phyloP scores from a whole-genome alignment of 768 basidiomycete genomes.

The Xerocomellus dryophilus region DNA sequence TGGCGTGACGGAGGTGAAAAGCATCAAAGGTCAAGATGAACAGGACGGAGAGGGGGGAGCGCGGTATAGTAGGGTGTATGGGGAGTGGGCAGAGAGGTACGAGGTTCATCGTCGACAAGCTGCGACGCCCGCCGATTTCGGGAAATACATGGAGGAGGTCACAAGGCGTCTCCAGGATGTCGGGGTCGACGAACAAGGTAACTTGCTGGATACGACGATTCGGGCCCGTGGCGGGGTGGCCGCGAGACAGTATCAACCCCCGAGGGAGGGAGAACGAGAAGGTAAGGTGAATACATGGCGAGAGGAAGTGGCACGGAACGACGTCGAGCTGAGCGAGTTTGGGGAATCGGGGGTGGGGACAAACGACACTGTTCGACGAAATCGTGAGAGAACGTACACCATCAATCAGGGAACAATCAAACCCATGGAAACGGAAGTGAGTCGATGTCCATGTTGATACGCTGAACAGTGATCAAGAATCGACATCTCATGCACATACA shows the following conservation, averaged over 20 bases:
- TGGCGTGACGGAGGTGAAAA: conserved; percentile 26
- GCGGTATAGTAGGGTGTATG: conserved; percentile 31
- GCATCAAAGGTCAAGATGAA: conserved; percentile 5
- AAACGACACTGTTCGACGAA: conserved; percentile 15
- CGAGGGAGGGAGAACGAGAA: conserved; percentile 17
- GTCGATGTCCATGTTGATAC: not conserved
- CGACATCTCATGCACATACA: not conserved
- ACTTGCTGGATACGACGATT: conserved; percentile 19
- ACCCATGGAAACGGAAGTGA: conserved; percentile 24
- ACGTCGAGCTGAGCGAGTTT: conserved; percentile 19
- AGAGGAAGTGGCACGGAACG: conserved; percentile 47
- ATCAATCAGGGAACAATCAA: conserved; percentile 14
- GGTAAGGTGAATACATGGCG: conserved; percentile 54
- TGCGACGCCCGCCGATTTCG: conserved; percentile 25
- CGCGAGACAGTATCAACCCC: conserved; percentile 4
- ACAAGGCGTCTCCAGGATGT: conserved; percentile 37
- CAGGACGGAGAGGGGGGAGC: conserved; percentile 3
- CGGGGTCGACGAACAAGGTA: conserved; percentile 30
- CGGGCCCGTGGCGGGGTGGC: conserved; percentile 5
- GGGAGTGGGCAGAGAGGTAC: conserved; percentile 31
- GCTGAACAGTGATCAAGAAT: not conserved
- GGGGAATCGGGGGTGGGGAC: conserved; percentile 16
- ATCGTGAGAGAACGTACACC: conserved; percentile 8
- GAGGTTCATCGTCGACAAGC: conserved; percentile 28
- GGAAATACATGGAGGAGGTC: conserved; percentile 29